A percentile compares a stretch with the other conserved stretches of the same genome.
These are phyloP conservation scores for Prinsepia uniflora DNA, from an alignment of 306 rosid species.

Conservation along the genomic window DNA sequence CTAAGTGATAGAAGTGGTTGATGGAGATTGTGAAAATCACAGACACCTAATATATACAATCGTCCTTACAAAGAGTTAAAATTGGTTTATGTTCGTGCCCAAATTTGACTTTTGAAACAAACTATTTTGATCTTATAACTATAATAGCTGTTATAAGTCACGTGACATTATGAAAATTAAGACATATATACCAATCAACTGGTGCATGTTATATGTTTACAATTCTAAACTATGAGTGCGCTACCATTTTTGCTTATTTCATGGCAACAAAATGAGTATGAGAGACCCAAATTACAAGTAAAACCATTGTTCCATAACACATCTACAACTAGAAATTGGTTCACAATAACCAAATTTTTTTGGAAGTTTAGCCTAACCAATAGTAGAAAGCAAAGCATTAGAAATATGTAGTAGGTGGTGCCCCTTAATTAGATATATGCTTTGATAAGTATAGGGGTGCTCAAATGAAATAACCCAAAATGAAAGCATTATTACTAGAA, in stretches of 20 bases:
- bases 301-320: not conserved
- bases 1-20: not conserved
- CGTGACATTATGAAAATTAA: not conserved
- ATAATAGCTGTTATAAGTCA: no score
- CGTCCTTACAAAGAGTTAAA: not conserved
- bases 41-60: not conserved
- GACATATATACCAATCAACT: not conserved
- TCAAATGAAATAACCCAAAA: not conserved
- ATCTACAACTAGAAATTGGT: not conserved
- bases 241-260: slow-evolving; percentile 7
- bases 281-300: not conserved
- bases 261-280: not conserved
- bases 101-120: not conserved
- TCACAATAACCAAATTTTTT: not conserved
- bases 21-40: not conserved
- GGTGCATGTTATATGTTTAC: not conserved
- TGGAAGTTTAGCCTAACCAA: not conserved
- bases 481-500: not conserved
- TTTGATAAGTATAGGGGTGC: not conserved
- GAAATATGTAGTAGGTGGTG: not conserved
- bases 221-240: not conserved
- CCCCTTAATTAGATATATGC: not conserved
- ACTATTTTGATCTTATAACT: no score
- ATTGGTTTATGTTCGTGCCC: not conserved
- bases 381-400: not conserved